Base-by-base conservation (phyloP, 768 basidiomycete species). In the Xerocomus brunneocitrinus region DNA sequence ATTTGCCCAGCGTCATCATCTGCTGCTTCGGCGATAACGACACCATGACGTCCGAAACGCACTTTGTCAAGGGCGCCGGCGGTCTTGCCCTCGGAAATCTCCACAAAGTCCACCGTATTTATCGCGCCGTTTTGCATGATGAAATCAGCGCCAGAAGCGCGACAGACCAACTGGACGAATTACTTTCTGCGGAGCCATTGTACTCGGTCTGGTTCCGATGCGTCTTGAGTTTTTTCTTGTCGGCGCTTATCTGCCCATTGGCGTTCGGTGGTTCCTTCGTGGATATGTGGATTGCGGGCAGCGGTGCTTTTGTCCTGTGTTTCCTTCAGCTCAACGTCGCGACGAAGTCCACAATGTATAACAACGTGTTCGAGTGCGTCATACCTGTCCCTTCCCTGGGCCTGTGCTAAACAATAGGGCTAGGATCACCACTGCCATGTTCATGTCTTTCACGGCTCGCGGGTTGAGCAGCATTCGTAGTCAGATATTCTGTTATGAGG, bases 11-110 rank as follows among this genome's bases (percentile, higher is more conserved):
- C 16, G 79, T 90, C 57, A 87, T 91, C 59, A 89, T 97, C 50
- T 87, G 86, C 58, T 91, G 89, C 38, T 95, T 95, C 65, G 89
- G 89, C 14, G 91, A 95, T 65, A 83, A 83, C 57, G 90, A 91
- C 57, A 87, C 90, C n/a, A 89, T 89, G 59, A 87, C 87, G 1
- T 89, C 89, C 30, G 89, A 93, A 68, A 92, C 92, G 27, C 82
- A 94, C 68, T 92, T 95, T 69, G 78, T 95, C 68, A 91, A 91
- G 67, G 85, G 84, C 53, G 75, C 74, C 28, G 87, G 87, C 16
- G 76, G 84, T 25, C 81, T 97, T 30, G 84, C 89, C 42, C 82
- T 98, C 14, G 93, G 93, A 27, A 83, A 81, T 57, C 79, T 98
- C 13, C 90, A 95, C 61, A 80, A 84, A 31, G 87, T 94, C 2